Conservation (phyloP, 2,329 filamentous ascomycete genomes). For the Fusarium sp. region DNA sequence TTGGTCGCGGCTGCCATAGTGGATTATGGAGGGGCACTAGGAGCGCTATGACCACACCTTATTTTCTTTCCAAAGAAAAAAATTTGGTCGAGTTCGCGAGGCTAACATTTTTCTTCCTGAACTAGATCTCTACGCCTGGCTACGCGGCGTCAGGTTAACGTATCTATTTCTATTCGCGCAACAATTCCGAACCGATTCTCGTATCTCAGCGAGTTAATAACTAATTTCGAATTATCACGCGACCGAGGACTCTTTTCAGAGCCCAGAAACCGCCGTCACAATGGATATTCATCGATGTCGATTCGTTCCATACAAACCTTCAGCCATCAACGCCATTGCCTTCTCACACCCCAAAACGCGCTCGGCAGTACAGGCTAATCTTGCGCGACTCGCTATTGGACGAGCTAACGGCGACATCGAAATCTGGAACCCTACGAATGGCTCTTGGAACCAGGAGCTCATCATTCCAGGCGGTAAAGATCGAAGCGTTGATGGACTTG, state of each 20-base stretch:
- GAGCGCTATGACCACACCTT: constrained; percentile 49
- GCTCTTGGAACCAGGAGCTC: constrained; percentile 89
- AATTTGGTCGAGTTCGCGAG: constrained; percentile 45
- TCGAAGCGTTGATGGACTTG: constrained; percentile 87
- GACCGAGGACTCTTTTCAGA: constrained; percentile 11
- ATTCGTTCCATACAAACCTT: constrained; percentile 91
- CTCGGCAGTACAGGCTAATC: constrained; percentile 59
- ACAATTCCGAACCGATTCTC: not conserved
- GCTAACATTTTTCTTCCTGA: constrained; percentile 45
- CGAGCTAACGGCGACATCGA: constrained; percentile 96
- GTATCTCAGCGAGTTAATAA: not conserved
- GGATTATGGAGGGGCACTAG: constrained; percentile 46
- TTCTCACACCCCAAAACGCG: constrained; percentile 79
- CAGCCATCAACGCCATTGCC: constrained; percentile 91
- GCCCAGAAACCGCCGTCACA: constrained; percentile 14
- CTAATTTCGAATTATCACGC: not conserved
- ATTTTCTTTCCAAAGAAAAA: constrained; percentile 44
- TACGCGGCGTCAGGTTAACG: constrained; percentile 40
- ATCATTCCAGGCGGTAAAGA: constrained; percentile 85
- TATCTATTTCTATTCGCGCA: constrained; percentile 5
- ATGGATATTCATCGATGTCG: constrained; percentile 99
- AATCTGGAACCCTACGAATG: constrained; percentile 90
- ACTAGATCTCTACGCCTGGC: constrained; percentile 40
- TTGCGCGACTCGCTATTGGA: constrained; percentile 84
- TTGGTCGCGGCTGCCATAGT: constrained; percentile 24